Base-by-base conservation (phyloP, 202 grass and related monocot genomes). In the Bolboschoenoplectus hybrid region DNA sequence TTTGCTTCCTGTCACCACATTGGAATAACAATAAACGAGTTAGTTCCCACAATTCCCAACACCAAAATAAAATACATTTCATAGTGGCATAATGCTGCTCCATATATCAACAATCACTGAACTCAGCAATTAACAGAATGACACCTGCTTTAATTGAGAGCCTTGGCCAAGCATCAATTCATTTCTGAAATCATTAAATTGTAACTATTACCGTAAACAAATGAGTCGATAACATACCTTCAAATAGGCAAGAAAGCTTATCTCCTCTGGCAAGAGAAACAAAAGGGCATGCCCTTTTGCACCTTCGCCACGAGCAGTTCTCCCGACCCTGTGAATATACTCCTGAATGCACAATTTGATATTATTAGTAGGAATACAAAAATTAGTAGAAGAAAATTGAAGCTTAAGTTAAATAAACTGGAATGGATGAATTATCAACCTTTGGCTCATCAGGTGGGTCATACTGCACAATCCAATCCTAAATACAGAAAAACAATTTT, bases 401-500 rank as follows among this genome's bases (percentile, higher is more conserved):
- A 57, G 41, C 55, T 26, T 26, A 39, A 36, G 17, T 17, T 71
- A 12, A n/a, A 80, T 11, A 80, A 80, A 14, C 16, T 41, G 53
- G 8, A 80, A 43, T 41, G 43, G 75, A 80, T 20, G 63, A 51
- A 6, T 35, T 36, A 86, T 49, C 17, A 81, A 98, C 96, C 96
- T 98, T 98, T 39, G 96, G 96, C 86, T 98, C 96, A 88, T 96
- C 96, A 57, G 96, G 93, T 83, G 96, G 96, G 87, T 98, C 96
- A 79, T 98, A 98, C 71, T 98, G 96, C 74, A 98, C 91, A 66
- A 98, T 96, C 91, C 90, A 98, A 84, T 98, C 93, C 96, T 98
- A 85, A 85, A 88, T 26, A 86, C 56, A 39, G 46, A 36, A 64
- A 65, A 34, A 88, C 39, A 38, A 58, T 80, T 43, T 4, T 60